Conservation (phyloP, 495 filamentous ascomycete genomes). For the Articulospora tetracladia region DNA sequence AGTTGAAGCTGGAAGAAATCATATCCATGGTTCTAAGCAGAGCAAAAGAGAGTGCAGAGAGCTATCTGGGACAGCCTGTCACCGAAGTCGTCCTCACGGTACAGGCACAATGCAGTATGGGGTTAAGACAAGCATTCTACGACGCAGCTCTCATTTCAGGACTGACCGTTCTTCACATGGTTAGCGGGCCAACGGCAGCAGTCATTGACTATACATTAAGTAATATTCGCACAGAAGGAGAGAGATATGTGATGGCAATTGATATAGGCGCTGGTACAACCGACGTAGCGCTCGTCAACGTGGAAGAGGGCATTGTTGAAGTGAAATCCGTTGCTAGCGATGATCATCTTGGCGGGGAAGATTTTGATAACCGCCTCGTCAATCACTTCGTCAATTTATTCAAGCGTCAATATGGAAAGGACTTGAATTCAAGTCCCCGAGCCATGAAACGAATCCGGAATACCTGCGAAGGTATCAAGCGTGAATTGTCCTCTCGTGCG, state of each 20-base stretch:
- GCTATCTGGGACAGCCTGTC: constrained; percentile 92
- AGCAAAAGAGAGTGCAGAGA: constrained; percentile 97
- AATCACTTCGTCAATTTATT: constrained; percentile 97
- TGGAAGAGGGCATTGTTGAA: constrained; percentile 98
- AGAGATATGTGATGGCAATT: constrained; percentile 98
- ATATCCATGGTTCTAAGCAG: constrained; percentile 95
- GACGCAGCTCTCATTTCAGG: constrained; percentile 96
- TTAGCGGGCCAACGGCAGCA: constrained; percentile 97
- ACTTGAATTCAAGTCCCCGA: constrained; percentile 79
- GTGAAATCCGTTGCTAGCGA: constrained; percentile 99
- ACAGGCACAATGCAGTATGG: constrained; percentile 98
- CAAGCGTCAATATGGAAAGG: constrained; percentile 75
- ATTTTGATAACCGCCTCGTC: constrained; percentile 96
- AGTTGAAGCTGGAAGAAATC: constrained; percentile 93
- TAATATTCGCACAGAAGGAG: constrained; percentile 95
- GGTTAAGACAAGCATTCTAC: constrained; percentile 97
- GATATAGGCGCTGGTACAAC: constrained; percentile 99
- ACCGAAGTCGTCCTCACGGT: constrained; percentile 96
- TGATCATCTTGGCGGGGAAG: constrained; percentile 96
- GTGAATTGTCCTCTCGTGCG: constrained; percentile 91
- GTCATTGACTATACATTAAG: constrained; percentile 96
- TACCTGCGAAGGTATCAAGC: constrained; percentile 98
- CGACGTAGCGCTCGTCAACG: constrained; percentile 96
- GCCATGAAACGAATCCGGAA: constrained; percentile 94
- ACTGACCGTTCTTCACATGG: constrained; percentile 96